Percentiles rank a stretch among this genome's conserved stretches.
Conservation (phyloP, 176 grass and related monocot species). For the Phyllostachys edulis region DNA sequence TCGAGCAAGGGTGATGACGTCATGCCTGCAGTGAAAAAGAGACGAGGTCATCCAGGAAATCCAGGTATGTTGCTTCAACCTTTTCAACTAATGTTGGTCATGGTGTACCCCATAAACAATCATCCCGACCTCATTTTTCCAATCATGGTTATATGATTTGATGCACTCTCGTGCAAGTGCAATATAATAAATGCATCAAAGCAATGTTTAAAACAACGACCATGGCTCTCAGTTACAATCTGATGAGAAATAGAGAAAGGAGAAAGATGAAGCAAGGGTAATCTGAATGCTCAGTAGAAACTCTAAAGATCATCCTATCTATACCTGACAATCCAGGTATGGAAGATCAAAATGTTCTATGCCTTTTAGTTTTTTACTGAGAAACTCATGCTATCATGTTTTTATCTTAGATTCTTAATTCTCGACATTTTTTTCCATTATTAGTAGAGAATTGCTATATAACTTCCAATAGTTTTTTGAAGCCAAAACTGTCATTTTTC, state of each 20-base stretch:
- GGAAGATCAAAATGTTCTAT: neutral
- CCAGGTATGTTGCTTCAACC: slow-evolving; percentile 29
- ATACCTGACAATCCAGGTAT: neutral
- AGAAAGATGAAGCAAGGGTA: neutral
- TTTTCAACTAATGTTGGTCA: slow-evolving; percentile 3
- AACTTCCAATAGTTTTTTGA: too few species aligned
- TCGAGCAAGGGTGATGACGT: slow-evolving; percentile 35
- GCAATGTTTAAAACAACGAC: neutral
- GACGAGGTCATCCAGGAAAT: slow-evolving; percentile 55
- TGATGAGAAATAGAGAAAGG: neutral
- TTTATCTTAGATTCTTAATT: slow-evolving; percentile 11
- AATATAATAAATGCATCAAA: slow-evolving; percentile 9
- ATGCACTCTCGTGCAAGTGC: slow-evolving; percentile 32
- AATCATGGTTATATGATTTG: neutral
- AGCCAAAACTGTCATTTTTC: too few species aligned
- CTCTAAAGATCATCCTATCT: neutral
- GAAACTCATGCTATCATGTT: neutral
- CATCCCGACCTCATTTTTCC: neutral
- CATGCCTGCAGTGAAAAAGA: slow-evolving; percentile 46
- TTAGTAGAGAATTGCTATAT: too few species aligned
- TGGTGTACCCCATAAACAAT: slow-evolving; percentile 9
- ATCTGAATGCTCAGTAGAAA: neutral
- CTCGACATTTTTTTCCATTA: neutral
- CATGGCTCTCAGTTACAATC: neutral
- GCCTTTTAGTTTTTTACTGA: neutral